Evolutionary conservation across 2,329 filamentous ascomycete species (phyloP).

Genomic region (Capronia americana): DNA sequence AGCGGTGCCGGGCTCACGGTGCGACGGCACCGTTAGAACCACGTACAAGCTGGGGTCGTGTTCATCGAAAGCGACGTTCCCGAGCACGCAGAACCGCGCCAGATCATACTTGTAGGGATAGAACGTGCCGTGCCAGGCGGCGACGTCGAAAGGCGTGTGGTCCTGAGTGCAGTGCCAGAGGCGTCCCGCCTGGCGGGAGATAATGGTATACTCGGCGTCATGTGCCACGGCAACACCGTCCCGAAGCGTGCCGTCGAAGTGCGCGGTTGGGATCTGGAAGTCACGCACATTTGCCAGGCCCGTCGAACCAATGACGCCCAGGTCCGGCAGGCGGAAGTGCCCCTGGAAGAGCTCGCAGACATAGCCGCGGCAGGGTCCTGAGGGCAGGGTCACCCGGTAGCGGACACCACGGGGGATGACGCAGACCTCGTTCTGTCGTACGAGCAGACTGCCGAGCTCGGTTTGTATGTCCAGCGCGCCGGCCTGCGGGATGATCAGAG

Average conservation of each 20-base stretch:
- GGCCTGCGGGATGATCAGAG: constrained; percentile 69
- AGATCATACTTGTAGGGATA: constrained; percentile 52
- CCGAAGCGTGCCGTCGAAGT: constrained; percentile 58
- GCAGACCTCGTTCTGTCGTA: constrained; percentile 71
- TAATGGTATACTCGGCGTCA: constrained; percentile 58
- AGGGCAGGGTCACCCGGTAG: constrained; percentile 63
- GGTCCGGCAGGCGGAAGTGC: constrained; percentile 69
- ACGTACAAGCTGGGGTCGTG: constrained; percentile 52
- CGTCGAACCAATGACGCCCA: constrained; percentile 70
- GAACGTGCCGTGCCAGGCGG: constrained; percentile 75
- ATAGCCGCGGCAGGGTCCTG: constrained; percentile 68
- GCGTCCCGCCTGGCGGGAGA: constrained; percentile 67
- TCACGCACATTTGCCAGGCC: constrained; percentile 70
- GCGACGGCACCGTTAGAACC: constrained; percentile 50
- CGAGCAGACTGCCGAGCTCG: constrained; percentile 68
- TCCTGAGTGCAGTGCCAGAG: constrained; percentile 67
- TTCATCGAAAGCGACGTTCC: constrained; percentile 50
- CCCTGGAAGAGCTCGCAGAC: constrained; percentile 71
- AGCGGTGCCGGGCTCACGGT: constrained; percentile 38
- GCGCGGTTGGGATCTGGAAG: constrained; percentile 67
- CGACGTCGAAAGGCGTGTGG: constrained; percentile 73
- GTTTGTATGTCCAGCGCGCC: constrained; percentile 72
- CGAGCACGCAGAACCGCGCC: constrained; percentile 50
- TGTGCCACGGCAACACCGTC: constrained; percentile 16
- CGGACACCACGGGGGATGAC: constrained; percentile 71